Evolutionary conservation across 83 land plant species (phyloP).

Genomic region (Isoetes engelmannii): DNA sequence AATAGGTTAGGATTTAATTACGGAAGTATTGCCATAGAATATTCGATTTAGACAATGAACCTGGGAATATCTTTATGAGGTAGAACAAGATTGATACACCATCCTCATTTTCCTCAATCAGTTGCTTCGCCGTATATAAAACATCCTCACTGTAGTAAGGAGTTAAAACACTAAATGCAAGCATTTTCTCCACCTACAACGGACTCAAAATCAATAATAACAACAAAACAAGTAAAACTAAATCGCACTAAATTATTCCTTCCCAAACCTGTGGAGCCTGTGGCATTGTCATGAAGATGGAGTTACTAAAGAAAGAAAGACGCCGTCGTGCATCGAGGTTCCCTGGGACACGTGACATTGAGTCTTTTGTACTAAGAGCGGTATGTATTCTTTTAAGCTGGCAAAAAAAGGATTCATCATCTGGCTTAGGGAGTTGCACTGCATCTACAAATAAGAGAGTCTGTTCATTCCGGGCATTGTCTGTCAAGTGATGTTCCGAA

Average conservation of each 20-base stretch:
- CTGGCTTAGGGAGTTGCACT: slow-evolving; percentile 54
- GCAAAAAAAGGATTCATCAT: slow-evolving; percentile 48
- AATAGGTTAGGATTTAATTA: background rate
- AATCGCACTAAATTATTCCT: background rate
- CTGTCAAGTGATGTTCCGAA: slow-evolving; percentile 18
- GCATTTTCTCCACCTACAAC: slow-evolving; percentile 64
- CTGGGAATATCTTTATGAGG: slow-evolving; percentile 65
- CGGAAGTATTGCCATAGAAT: background rate
- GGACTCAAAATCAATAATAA: background rate
- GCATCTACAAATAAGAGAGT: slow-evolving; percentile 58
- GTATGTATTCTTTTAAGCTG: slow-evolving; percentile 59
- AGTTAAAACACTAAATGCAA: slow-evolving; percentile 82
- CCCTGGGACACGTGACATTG: slow-evolving; percentile 55
- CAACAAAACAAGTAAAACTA: background rate
- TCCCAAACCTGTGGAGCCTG: slow-evolving; percentile 54
- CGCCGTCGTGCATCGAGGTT: slow-evolving; percentile 80
- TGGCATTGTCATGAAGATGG: slow-evolving; percentile 91
- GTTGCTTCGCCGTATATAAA: slow-evolving; percentile 54
- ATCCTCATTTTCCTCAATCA: slow-evolving; percentile 66
- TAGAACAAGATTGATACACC: slow-evolving; percentile 72
- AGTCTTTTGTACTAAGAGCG: slow-evolving; percentile 48
- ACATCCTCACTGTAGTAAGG: slow-evolving; percentile 85
- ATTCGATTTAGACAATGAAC: slow-evolving; percentile 4
- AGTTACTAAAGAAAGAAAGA: slow-evolving; percentile 83
- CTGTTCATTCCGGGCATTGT: slow-evolving; percentile 8